Evolutionary conservation across 2,329 filamentous ascomycete genomes (phyloP), one percentile per base, ranked within the genome.

Genomic region (Aureobasidium sp.): DNA sequence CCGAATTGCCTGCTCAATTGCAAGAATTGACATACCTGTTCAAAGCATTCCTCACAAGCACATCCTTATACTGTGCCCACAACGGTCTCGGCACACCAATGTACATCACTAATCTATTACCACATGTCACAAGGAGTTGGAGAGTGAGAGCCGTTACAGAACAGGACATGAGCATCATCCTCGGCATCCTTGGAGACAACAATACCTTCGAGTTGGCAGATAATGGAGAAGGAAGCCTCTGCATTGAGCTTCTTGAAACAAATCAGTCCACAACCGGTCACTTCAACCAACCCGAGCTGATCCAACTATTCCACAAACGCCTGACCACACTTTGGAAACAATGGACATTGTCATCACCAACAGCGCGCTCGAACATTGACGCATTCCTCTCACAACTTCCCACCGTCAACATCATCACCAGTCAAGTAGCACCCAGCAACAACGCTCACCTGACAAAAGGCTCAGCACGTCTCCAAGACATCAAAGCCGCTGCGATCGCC

Each of bases 391-490:
- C 78, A 43, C 80, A 82, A 33, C 81, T 93, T 8, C 88, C 89
- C 25, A 81, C 87, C 64, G 84, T 85, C 11, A 73, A 84, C 4
- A 82, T 92, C 70, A 80, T 81, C 11, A 77, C 79, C 40, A 87
- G 87, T 74, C 78, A 82, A 7, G 86, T 87, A 0, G 74, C 86
- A 18, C 75, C 79, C 33, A 66, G 66, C 45, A 87, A 86, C 64
- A 81, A 85, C 25, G 85, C 88, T 16, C 86, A 88, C 1, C 70
- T 91, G 8, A 81, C 85, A 56, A 92, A 90, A 73, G 91, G 91
- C 33, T 90, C 93, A 70, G 87, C 87, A 67, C 87, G 90, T 9
- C 82, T 95, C n/a, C 84, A 89, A 66, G 89, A 91, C 58, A 82
- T 95, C 70, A 93, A 91, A 76, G 84, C 84, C 67, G 70, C 69